phyloP scores from a whole-genome alignment of 164 flowering plant species.

The Liriodendron chinense region DNA sequence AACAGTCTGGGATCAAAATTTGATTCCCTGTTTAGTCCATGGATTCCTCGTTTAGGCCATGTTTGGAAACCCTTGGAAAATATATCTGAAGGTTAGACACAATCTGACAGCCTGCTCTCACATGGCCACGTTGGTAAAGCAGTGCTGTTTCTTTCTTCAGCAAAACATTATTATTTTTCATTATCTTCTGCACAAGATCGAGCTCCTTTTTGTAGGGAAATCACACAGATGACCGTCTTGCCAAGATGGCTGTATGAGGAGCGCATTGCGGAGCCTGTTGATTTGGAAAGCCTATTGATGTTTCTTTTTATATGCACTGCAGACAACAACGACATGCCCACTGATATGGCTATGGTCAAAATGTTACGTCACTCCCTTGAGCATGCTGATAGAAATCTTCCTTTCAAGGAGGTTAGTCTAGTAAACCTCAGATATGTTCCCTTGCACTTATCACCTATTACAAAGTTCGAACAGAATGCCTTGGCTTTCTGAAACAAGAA shows the following conservation, averaged over 20 bases:
- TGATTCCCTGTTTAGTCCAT: too few species aligned
- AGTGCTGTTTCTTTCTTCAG: too few species aligned
- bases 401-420: constrained; percentile 21
- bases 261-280: neutral
- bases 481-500: neutral
- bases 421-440: neutral
- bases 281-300: neutral
- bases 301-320: constrained; percentile 18
- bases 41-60: too few species aligned
- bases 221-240: too few species aligned
- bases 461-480: neutral
- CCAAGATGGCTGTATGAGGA: too few species aligned
- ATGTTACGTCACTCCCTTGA: constrained; percentile 66
- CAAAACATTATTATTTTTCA: too few species aligned
- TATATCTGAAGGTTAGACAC: too few species aligned
- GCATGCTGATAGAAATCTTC: constrained; percentile 75
- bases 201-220: too few species aligned
- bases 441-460: neutral
- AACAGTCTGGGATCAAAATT: neutral
- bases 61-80: too few species aligned
- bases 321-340: constrained; percentile 47
- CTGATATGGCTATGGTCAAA: constrained; percentile 45
- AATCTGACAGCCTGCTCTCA: too few species aligned
- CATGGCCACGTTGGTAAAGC: too few species aligned
- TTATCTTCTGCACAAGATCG: too few species aligned